These are phyloP conservation scores for Phytophthora cajani DNA, from an alignment of 352 stramenopile species.

Conservation along the genomic window DNA sequence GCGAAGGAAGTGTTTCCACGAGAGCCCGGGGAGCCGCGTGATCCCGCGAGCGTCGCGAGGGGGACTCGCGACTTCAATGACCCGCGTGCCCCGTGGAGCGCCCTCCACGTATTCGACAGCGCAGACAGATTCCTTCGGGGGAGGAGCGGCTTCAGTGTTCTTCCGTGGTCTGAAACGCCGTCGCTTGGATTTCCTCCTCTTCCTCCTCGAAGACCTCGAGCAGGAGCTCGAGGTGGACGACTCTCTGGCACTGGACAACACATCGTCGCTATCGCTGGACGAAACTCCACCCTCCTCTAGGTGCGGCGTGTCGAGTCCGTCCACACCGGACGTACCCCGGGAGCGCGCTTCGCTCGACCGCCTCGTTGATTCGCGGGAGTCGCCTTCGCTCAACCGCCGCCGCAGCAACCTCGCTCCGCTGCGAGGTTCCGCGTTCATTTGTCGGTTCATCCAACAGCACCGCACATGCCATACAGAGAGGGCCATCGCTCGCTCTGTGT, in stretches of 20 bases:
- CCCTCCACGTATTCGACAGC: not conserved
- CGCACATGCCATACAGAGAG: too few species aligned
- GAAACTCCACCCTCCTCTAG: conserved; percentile 5
- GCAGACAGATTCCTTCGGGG: not conserved
- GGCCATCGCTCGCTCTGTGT: too few species aligned
- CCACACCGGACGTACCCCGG: too few species aligned
- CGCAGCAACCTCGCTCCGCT: too few species aligned
- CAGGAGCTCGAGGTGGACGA: not conserved
- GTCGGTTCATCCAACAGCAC: too few species aligned
- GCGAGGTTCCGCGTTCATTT: too few species aligned
- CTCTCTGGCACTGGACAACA: not conserved
- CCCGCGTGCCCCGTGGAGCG: not conserved
- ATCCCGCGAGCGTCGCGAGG: not conserved
- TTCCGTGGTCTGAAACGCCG: too few species aligned
- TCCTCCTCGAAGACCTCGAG: not conserved
- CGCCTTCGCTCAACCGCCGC: too few species aligned
- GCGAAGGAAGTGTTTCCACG: not conserved
- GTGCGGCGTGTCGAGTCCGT: not conserved
- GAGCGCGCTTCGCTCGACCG: too few species aligned
- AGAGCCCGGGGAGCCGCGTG: not conserved
- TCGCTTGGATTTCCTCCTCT: not conserved
- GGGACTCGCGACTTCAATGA: not conserved
- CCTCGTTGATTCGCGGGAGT: too few species aligned
- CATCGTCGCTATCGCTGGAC: not conserved
- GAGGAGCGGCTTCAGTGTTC: too few species aligned